Evolutionary conservation across 495 filamentous ascomycete genomes (phyloP), one percentile per base, ranked within the genome.

Genomic region (Haplographium delicatum): DNA sequence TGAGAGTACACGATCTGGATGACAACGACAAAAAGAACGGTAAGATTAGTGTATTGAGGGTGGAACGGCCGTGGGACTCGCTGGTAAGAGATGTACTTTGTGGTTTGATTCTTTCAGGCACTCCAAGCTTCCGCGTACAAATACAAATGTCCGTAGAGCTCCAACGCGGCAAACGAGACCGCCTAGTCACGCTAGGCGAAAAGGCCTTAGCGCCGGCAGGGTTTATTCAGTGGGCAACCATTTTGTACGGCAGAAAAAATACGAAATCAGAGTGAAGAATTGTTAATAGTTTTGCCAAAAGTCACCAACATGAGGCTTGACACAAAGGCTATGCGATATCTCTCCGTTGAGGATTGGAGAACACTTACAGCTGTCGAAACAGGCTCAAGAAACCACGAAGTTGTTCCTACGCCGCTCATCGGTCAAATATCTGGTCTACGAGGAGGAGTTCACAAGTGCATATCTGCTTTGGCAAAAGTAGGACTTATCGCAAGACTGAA

Each of bases 351-450:
- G 68, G 93, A 97, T 75, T 99, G 94, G 87, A 80, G 84, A 56
- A 91, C 96, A 49, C 85, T 99, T 47, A 84, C 88, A 62, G 94
- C 88, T 53, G 93, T 91, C 58, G 93, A 99, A 68, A 82, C 82
- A 62, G 94, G 91, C 62, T 90, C 84, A 69, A 89, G 85, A 62
- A 97, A 97, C 74, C 93, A 99, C 69, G 93, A 97, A 71, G 74
- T 97, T 30, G 90, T 99, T 15, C 93, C 93, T 1, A 96, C 91
- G 3, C 75, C 88, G 4, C 68, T 99, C 52, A 96, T 97, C 46
- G 79, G 82, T 40, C 83, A 89, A 62, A 74, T 96, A 15, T 81
- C 91, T 2, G 82, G 86, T 38, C 78, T 97, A 27, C 81, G 86
- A 39, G 85, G 87, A 55, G 86, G 86, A 56, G 89, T 95, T n/a